A percentile compares a stretch with the other conserved stretches of the same genome.
phyloP scores from a whole-genome alignment of 257 asterid species.

The Euphrasia confusa region DNA sequence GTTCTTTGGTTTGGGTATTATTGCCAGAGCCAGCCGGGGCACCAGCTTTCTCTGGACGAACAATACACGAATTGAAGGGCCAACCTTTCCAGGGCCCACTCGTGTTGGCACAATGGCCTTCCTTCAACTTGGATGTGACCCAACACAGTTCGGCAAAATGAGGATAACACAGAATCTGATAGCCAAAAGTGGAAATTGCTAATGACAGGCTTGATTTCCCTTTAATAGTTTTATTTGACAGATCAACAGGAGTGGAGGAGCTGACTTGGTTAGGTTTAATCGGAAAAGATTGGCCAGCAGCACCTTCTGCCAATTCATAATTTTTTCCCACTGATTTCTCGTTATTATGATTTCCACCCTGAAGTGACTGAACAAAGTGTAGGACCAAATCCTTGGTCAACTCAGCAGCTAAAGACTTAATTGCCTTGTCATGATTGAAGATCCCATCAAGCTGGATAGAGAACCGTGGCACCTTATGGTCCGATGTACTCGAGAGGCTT shows the following conservation, averaged over 20 bases:
- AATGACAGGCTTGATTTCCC: conserved; percentile 67
- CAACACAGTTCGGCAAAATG: conserved; percentile 98
- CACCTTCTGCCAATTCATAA: conserved; percentile 30
- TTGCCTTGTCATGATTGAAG: conserved; percentile 47
- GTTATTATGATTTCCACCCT: conserved; percentile 45
- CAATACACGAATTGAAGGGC: conserved; percentile 92
- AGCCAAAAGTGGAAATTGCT: conserved; percentile 84
- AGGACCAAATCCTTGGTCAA: conserved; percentile 69
- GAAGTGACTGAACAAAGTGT: conserved; percentile 64
- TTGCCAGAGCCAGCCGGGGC: conserved; percentile 38
- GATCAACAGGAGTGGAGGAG: conserved; percentile 33
- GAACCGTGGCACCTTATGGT: conserved; percentile 56
- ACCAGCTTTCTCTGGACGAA: conserved; percentile 57
- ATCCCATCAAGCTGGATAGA: conserved; percentile 63
- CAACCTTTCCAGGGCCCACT: conserved; percentile 89
- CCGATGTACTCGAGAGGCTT: conserved; percentile 37
- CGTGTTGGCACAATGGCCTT: conserved; percentile 73
- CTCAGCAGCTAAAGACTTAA: conserved; percentile 52
- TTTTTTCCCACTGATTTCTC: conserved; percentile 34
- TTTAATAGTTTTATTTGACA: conserved; percentile 40
- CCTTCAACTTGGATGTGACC: conserved; percentile 92
- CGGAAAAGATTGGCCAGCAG: conserved; percentile 28
- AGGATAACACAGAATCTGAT: conserved; percentile 86
- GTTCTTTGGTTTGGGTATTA: conserved; percentile 41
- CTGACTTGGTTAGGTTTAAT: conserved; percentile 36